Conservation (phyloP, 2,329 filamentous ascomycete genomes). For the Cercospora brassicicola region DNA sequence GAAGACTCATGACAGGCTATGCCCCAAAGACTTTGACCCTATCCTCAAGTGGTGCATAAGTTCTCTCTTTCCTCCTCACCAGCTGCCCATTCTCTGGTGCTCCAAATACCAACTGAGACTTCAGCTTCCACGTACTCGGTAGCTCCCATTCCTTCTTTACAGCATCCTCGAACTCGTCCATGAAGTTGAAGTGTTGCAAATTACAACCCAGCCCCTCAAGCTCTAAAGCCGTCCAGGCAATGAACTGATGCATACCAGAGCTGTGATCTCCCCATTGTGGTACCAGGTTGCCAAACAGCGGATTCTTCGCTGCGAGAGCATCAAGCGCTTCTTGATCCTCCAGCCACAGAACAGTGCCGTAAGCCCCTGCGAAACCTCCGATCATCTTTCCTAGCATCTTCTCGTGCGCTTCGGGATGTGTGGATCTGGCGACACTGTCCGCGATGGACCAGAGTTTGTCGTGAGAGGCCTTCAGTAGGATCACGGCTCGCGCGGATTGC, state of each 20-base stretch:
- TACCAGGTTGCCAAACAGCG: constrained; percentile 22
- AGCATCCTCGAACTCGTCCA: constrained; percentile 25
- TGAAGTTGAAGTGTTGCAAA: constrained; percentile 36
- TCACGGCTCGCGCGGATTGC: constrained; percentile 73
- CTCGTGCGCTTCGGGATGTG: constrained; percentile 67
- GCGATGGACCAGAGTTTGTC: constrained; percentile 75
- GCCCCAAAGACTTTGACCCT: constrained; percentile 35
- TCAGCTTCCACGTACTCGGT: constrained; percentile 70
- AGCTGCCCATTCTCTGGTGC: constrained; percentile 27
- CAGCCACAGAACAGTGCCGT: constrained; percentile 62
- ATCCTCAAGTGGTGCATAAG: constrained; percentile 35
- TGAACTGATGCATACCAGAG: constrained; percentile 50
- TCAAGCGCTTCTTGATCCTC: constrained; percentile 20
- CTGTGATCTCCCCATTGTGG: constrained; percentile 36
- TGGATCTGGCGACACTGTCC: constrained; percentile 61
- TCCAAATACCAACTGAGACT: constrained; percentile 76
- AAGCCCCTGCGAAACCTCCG: constrained; percentile 64
- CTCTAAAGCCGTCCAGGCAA: constrained; percentile 35
- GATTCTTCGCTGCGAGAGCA: constrained; percentile 21
- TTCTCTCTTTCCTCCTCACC: constrained; percentile 31
- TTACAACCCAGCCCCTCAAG: constrained; percentile 36
- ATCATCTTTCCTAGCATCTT: constrained; percentile 51
- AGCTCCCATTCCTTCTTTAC: constrained; percentile 59
- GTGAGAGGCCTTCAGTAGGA: constrained; percentile 78
- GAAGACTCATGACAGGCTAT: not conserved